Evolutionary conservation across 2,329 filamentous ascomycete genomes (phyloP), one percentile per base, ranked within the genome.

Genomic region (Geosmithia flava): DNA sequence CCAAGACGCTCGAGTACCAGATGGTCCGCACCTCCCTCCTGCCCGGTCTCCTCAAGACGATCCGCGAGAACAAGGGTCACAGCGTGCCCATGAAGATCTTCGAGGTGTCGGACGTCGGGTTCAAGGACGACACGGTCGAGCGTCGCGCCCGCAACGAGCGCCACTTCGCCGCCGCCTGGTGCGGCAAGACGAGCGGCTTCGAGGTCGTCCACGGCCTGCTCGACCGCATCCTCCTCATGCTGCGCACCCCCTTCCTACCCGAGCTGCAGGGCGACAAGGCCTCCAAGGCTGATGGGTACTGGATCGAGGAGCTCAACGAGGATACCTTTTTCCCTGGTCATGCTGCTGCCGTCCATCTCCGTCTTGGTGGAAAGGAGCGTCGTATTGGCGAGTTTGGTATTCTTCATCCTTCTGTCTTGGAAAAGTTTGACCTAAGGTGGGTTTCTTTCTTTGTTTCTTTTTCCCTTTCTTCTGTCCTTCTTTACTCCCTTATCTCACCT

Each of bases 141-240:
- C 81, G 93, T 54, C 88, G 89, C 71, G 85, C 82, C 56, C 80
- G 88, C 55, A 98, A 98, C 64, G 87, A 96, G 73, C 76, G 91
- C 49, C 91, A 95, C 69, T 97, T 95, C 64, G 88, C 87, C n/a
- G 93, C 90, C 10, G 90, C 89, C 1, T 95, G 85, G 78, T 96
- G 91, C 67, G 90, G 90, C 60, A 95, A 93, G 75, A 87, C 82
- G 3, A 89, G 84, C 56, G 93, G 94, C 42, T 98, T 98, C 65
- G 93, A 98, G 68, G 74, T 94, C 53, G 88, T 98, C 3, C 94
- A 98, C 68, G 93, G 93, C 50, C 75, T 98, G 54, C 72, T 98
- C 42, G 93, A 98, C 66, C 83, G 93, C 47, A 70, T 97, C 53
- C 84, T 98, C 77, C 71, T 87, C 52, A 97, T 97, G 91, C 78